Conservation (phyloP, 2,329 filamentous ascomycete species). For the Botrytis pseudocinerea region DNA sequence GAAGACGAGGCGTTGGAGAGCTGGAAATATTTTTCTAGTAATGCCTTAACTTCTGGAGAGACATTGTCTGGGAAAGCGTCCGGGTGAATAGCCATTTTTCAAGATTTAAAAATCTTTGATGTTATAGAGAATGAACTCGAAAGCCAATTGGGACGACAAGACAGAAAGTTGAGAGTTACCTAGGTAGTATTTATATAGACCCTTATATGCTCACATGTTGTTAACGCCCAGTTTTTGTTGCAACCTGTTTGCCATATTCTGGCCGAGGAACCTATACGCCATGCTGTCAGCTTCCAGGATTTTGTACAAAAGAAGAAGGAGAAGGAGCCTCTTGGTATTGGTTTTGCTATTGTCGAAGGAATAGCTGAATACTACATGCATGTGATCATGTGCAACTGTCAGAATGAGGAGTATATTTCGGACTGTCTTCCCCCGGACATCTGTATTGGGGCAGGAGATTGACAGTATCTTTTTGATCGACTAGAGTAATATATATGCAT, state of each 20-base stretch:
- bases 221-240: not conserved
- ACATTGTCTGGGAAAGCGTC: not conserved
- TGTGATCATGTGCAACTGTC: too few relatives aligned
- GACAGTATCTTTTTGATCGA: too few relatives aligned
- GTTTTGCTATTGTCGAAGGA: too few relatives aligned
- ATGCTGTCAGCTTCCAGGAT: not conserved
- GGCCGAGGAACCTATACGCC: not conserved
- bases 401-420: too few relatives aligned
- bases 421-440: too few relatives aligned
- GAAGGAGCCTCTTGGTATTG: too few relatives aligned
- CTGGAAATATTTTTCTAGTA: not conserved
- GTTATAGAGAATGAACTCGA: not conserved
- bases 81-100: not conserved
- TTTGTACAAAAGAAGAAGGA: not conserved
- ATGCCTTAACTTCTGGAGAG: not conserved
- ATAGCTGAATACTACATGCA: too few relatives aligned
- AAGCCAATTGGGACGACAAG: not conserved
- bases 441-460: too few relatives aligned
- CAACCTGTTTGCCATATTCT: not conserved
- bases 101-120: not conserved
- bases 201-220: not conserved
- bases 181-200: not conserved
- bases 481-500: too few relatives aligned
- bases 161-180: not conserved
- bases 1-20: not conserved